These are phyloP conservation scores for Thraustochytrium sp. DNA, from an alignment of 352 stramenopile species.

Conservation along the genomic window DNA sequence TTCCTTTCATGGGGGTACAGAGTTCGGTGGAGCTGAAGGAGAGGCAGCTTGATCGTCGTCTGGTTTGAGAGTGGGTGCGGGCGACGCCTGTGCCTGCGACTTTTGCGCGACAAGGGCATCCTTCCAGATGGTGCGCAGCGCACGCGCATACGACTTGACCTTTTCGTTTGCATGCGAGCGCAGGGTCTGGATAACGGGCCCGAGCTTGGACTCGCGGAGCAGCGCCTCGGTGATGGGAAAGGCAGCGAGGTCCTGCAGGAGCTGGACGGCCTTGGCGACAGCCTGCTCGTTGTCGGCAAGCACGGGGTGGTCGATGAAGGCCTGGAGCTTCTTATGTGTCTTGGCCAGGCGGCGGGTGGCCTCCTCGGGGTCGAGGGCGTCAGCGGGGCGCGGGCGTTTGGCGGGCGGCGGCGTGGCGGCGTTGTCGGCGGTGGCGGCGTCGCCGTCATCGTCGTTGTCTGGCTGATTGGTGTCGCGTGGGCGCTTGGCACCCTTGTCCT, in stretches of 20 bases:
- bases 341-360: neutral
- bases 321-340: neutral
- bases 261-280: slow-evolving; percentile 8
- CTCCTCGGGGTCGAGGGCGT: neutral
- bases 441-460: too few species aligned
- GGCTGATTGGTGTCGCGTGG: neutral
- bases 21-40: too few species aligned
- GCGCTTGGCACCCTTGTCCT: neutral
- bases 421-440: neutral
- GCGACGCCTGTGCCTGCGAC: neutral
- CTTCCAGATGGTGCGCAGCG: slow-evolving; percentile 15
- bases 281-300: neutral
- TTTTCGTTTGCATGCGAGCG: neutral
- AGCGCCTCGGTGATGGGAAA: slow-evolving; percentile 3
- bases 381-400: neutral
- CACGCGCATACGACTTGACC: slow-evolving; percentile 7
- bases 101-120: neutral
- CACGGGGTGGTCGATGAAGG: neutral
- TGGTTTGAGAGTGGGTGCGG: neutral
- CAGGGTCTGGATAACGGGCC: neutral
- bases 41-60: too few species aligned
- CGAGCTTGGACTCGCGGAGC: neutral
- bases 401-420: neutral
- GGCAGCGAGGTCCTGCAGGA: neutral
- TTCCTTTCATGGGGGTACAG: too few species aligned